These are phyloP conservation scores for barrel medic (Medicago truncatula) DNA, from an alignment of 306 rosid genomes.

Conservation along the genomic window MtrunA17r5.0-ANR NC_053049.1:42138501-42139000, in stretches of 20 bases:
- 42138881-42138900: not conserved
- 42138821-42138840: not conserved
- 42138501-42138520: not conserved
- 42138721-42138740: not conserved
- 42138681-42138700: too few relatives aligned
- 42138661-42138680: too few relatives aligned
- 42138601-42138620: not conserved
- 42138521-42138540: not conserved
- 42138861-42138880: not conserved
- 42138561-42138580: not conserved
- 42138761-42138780: not conserved
- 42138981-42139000: not conserved
- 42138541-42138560: not conserved
- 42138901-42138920: not conserved
- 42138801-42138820: not conserved
- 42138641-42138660: too few relatives aligned
- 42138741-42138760: not conserved
- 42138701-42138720: too few relatives aligned
- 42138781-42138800: not conserved
- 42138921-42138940: not conserved
- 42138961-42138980: not conserved
- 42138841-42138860: not conserved
- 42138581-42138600: too few relatives aligned
- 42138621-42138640: not conserved
- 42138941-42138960: not conserved